Base-by-base conservation (phyloP, 495 filamentous ascomycete genomes). In the Hypoxylon trugodes region DNA sequence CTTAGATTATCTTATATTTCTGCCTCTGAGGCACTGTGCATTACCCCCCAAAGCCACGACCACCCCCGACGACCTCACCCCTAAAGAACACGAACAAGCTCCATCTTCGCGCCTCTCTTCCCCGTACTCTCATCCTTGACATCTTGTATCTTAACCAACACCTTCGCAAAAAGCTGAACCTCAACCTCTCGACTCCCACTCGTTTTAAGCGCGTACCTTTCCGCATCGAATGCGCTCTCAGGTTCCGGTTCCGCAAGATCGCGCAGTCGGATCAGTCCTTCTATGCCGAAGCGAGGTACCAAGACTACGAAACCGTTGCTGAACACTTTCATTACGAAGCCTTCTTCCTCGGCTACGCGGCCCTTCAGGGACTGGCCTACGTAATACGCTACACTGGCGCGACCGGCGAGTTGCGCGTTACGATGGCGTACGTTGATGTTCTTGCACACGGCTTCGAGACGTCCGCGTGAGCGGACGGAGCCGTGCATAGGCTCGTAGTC, bases 371-470 rank as follows among this genome's bases (percentile, higher is more conserved):
- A 91, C 75, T 98, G 95, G 0, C 95, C 95, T 6, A 98, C 95
- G 72, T 98, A 98, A 75, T 97, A 98, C 65, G 96, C 92, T 57
- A 98, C 90, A 65, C 88, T 92, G 26, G 96, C 92, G 45, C 95
- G 86, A 13, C 92, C 96, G 2, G 96, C 96, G 71, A 95, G 86
- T 76, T 98, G 95, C 16, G 96, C 95, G 72, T 98, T 98, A 55
- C 95, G 89, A 72, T 98, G 96, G 1, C 96, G 89, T 18, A 93
- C 87, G 74, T 98, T 98, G 84, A 98, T 96, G 78, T 98, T 98
- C 74, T 90, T 92, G 85, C 95, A 97, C 8, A 98, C 90, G 33
- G 85, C 90, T 72, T 97, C 95, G 25, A 98, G 88, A 55, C 91
- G 90, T 57, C 86, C 84, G 30, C 90, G 89, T 73, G 85, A 89